These are phyloP conservation scores for Pluteus cervinus DNA, from an alignment of 768 basidiomycete genomes.

Conservation along the genomic window DNA sequence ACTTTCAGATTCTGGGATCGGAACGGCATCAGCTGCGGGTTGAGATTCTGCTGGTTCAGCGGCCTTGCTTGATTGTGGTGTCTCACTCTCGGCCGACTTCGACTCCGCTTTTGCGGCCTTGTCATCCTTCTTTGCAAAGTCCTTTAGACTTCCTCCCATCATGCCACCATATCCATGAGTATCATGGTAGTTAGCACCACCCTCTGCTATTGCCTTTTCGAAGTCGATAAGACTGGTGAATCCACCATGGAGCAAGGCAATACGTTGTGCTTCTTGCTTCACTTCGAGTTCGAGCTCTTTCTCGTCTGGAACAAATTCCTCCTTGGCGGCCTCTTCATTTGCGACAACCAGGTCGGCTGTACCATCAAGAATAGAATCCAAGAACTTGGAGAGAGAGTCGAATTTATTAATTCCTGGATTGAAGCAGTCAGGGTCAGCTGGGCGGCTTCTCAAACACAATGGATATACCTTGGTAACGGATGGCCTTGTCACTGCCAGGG, in stretches of 20 bases:
- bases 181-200: slow-evolving; percentile 39
- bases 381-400: slow-evolving; percentile 69
- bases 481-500: slow-evolving; percentile 45
- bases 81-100: too few species aligned
- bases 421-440: too few species aligned
- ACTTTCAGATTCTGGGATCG: too few species aligned
- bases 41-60: too few species aligned
- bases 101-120: slow-evolving; percentile 2
- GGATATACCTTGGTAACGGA: slow-evolving; percentile 63
- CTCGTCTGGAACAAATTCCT: slow-evolving; percentile 34
- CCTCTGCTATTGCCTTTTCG: slow-evolving; percentile 38
- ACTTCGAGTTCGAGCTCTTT: slow-evolving; percentile 41
- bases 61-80: too few species aligned
- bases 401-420: slow-evolving; percentile 61
- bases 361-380: slow-evolving; percentile 65
- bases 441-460: too few species aligned
- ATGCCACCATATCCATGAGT: slow-evolving; percentile 35
- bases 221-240: slow-evolving; percentile 46
- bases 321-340: slow-evolving; percentile 32
- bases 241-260: slow-evolving; percentile 46
- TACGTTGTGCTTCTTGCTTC: slow-evolving; percentile 47
- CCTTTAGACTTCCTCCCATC: slow-evolving; percentile 29
- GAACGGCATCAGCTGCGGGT: too few species aligned
- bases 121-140: slow-evolving; percentile 22
- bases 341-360: slow-evolving; percentile 46